Evolutionary conservation across 2,329 filamentous ascomycete genomes (phyloP), one percentile per base, ranked within the genome.

Genomic region (Lecanoromycetidae sp.): DNA sequence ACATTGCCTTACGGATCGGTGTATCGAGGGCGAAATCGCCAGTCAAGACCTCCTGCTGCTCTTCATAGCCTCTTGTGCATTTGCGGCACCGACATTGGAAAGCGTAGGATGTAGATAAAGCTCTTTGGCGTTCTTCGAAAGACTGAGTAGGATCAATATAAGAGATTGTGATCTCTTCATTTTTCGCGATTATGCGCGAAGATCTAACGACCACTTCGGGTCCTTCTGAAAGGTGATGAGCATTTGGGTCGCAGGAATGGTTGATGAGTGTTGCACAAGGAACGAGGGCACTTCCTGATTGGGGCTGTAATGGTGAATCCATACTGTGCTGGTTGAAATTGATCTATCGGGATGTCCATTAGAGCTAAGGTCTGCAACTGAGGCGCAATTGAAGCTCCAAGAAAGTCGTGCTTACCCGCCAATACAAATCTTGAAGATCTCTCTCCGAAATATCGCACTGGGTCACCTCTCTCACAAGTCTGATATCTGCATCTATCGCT

Each of bases 191-290:
- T 9, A 52, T 47, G 23, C 45, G 57, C 6, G 62, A 46, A 7
- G 64, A 60, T 1, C 62, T 57, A 10, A 66, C 55, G 1, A 57
- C 55, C 1, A 63, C 48, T 43, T 63, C 46, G 22, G 46, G 49
- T 12, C 61, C 60, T 37, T 66, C 58, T 17, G 62, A 60, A 40
- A 60, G 59, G 23, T 61, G 51, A 27, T 60, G 53, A 2, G 59
- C 57, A 32, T 67, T 67, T 8, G 63, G 61, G 1, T 59, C 55
- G 45, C 64, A 67, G 0, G 57, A 61, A 53, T 67, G 63, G 51
- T 66, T 66, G 45, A 66, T 59, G 27, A 59, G 49, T 10, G 62
- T 56, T 1, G 57, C 55, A 2, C 57, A 46, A 10, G 61, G 39
- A 26, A 66, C 61, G n/a, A 66, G 49, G 12, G 51, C 59, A n/a